phyloP scores from a whole-genome alignment of 371 early-diverging fungal genomes.

The Circinella umbellata region DNA sequence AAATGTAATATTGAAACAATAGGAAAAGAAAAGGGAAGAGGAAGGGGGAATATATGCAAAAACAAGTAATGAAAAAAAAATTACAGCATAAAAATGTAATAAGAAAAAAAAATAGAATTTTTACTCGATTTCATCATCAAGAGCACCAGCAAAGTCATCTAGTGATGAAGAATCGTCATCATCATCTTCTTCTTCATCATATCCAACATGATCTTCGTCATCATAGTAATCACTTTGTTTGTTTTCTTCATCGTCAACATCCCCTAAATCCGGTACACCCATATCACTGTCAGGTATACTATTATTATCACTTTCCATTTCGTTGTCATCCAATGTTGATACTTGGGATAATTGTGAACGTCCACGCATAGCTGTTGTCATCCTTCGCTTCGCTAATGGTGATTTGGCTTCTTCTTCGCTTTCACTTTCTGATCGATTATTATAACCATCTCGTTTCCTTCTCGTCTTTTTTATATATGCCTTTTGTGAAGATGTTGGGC shows the following conservation, averaged over 20 bases:
- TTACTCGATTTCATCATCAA: slow-evolving; percentile 43
- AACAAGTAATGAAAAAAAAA: background rate
- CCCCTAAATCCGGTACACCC: slow-evolving; percentile 1
- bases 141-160: slow-evolving; percentile 43
- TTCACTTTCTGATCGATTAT: slow-evolving; percentile 30
- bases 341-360: slow-evolving; percentile 43
- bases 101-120: background rate
- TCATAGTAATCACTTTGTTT: slow-evolving; percentile 6
- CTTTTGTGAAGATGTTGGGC: slow-evolving; percentile 20
- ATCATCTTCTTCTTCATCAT: slow-evolving; percentile 21
- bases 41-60: background rate
- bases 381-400: slow-evolving; percentile 22
- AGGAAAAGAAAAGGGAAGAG: background rate
- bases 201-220: slow-evolving; percentile 24
- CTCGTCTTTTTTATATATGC: slow-evolving; percentile 22
- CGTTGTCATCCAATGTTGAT: slow-evolving; percentile 14
- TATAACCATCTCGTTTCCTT: slow-evolving; percentile 28
- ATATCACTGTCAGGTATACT: slow-evolving; percentile 21
- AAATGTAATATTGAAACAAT: too few species aligned
- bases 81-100: too few species aligned
- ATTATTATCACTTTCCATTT: slow-evolving; percentile 4
- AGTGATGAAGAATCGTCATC: slow-evolving; percentile 26
- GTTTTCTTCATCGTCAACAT: slow-evolving; percentile 9
- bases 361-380: slow-evolving; percentile 24
- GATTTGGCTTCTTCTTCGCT: slow-evolving; percentile 24